phyloP scores from a whole-genome alignment of 2,329 filamentous ascomycete species.

The Grosmannia penicillata region DNA sequence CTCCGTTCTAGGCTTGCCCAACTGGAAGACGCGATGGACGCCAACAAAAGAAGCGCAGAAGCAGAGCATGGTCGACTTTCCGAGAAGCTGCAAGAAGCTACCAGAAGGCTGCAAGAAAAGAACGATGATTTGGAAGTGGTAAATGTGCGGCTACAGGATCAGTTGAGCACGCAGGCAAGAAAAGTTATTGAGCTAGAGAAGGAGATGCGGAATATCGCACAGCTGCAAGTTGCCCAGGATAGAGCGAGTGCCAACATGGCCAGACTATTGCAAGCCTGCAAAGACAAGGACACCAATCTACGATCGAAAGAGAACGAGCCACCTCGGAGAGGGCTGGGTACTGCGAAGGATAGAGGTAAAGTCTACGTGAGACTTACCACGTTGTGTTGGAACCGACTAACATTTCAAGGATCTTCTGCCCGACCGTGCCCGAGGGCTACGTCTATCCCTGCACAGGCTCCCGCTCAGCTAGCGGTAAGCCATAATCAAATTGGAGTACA shows the following conservation, averaged over 20 bases:
- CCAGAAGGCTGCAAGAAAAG: conserved; percentile 3
- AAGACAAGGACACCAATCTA: neutral
- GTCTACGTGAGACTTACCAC: too few relatives aligned
- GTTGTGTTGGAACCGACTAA: too few relatives aligned
- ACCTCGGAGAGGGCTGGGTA: too few relatives aligned
- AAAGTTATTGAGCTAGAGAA: conserved; percentile 4
- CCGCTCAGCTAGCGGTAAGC: too few relatives aligned
- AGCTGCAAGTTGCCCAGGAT: neutral
- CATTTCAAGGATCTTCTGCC: too few relatives aligned
- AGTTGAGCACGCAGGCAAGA: conserved; percentile 1
- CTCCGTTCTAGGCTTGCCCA: conserved; percentile 1
- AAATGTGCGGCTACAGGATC: conserved; percentile 1
- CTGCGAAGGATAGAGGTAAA: too few relatives aligned
- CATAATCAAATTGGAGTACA: too few relatives aligned
- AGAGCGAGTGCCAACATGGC: neutral
- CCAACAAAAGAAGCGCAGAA: too few relatives aligned
- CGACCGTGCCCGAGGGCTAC: too few relatives aligned
- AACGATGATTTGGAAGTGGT: conserved; percentile 6
- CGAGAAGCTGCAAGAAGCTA: neutral
- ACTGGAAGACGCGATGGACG: conserved; percentile 3
- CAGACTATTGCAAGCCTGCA: neutral
- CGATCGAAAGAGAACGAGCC: neutral
- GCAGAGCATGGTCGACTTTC: too few relatives aligned
- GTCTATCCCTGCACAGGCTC: too few relatives aligned
- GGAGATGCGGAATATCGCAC: neutral